phyloP scores from a whole-genome alignment of 352 stramenopile species.

The Phytophthora pisi region DNA sequence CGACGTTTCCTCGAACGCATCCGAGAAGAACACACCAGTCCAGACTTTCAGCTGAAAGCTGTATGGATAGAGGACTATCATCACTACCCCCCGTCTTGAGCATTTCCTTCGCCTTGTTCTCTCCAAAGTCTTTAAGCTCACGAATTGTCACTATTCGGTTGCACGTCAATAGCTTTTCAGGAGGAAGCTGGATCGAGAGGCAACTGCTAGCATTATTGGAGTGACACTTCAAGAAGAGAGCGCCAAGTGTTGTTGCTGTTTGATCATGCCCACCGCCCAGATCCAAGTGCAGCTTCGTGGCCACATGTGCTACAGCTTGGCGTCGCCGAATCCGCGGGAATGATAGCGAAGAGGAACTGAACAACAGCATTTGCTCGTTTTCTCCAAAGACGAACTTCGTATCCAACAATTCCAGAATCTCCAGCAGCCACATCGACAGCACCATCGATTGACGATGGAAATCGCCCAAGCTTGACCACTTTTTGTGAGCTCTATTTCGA shows the following conservation, averaged over 20 bases:
- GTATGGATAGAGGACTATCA: constrained; percentile 8
- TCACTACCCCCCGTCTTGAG: background rate
- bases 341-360: constrained; percentile 6
- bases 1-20: constrained; percentile 38
- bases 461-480: constrained; percentile 39
- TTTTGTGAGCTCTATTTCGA: constrained; percentile 21
- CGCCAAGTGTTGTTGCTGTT: constrained; percentile 37
- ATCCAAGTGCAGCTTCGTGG: constrained; percentile 19
- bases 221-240: constrained; percentile 48
- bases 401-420: constrained; percentile 43
- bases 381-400: constrained; percentile 48
- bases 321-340: constrained; percentile 37
- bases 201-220: constrained; percentile 18
- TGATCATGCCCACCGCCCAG: background rate
- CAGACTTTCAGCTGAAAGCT: constrained; percentile 26
- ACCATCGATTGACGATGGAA: constrained; percentile 34
- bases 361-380: constrained; percentile 4
- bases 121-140: constrained; percentile 29
- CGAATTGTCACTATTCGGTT: constrained; percentile 26
- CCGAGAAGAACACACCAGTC: constrained; percentile 47
- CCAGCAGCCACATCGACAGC: constrained; percentile 44
- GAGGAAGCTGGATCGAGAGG: constrained; percentile 15
- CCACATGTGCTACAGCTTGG: constrained; percentile 35
- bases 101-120: constrained; percentile 11
- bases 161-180: constrained; percentile 22